phyloP scores from a whole-genome alignment of 257 asterid genomes.

The Petunia secreta region DNA sequence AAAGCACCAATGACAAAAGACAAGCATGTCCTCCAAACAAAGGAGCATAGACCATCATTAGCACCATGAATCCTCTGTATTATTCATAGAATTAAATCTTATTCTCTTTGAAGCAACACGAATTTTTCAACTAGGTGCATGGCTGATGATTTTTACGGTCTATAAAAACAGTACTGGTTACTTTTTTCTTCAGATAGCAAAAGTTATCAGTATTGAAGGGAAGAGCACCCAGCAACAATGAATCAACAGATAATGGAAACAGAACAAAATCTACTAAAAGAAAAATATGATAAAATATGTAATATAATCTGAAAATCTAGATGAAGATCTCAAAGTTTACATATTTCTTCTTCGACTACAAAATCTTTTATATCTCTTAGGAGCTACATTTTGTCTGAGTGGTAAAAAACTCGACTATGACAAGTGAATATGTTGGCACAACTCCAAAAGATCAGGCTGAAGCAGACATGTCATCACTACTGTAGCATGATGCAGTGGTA shows the following conservation, averaged over 20 bases:
- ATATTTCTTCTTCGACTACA: background rate
- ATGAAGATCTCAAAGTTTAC: background rate
- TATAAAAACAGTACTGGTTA: background rate
- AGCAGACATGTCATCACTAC: background rate
- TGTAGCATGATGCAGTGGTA: background rate
- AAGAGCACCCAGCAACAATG: background rate
- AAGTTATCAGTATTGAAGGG: background rate
- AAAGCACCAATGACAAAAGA: background rate
- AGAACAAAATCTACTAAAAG: too few species aligned
- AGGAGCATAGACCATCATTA: conserved; percentile 15
- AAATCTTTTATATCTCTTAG: background rate
- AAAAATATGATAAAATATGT: too few species aligned
- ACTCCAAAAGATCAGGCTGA: background rate
- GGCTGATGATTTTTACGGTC: background rate
- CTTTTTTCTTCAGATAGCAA: background rate
- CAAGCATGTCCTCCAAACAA: background rate
- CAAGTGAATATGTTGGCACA: background rate
- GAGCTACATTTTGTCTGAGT: background rate
- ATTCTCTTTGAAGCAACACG: background rate
- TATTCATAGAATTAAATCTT: background rate
- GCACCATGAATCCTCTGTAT: background rate
- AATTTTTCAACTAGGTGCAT: background rate
- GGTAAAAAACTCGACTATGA: background rate
- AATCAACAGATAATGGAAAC: too few species aligned
- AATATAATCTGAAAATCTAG: background rate